Evolutionary conservation across 208 protist genomes (phyloP).

Genomic region (Lotmaria passim): DNA sequence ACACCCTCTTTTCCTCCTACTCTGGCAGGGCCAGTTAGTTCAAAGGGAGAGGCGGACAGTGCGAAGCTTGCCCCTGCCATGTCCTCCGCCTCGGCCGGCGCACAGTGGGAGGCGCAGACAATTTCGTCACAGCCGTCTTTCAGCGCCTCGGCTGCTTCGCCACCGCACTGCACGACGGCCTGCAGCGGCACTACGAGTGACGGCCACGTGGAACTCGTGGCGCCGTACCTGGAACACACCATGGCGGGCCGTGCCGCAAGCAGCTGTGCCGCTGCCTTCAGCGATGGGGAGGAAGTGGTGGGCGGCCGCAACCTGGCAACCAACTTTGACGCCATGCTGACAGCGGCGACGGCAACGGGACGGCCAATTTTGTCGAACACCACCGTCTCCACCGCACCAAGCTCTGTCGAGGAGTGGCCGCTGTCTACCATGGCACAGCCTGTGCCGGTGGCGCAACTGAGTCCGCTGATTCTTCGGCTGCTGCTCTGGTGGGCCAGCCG

Average conservation of each 20-base stretch:
- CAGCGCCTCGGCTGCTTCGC: not conserved
- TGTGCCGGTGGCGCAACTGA: slow-evolving; percentile 21
- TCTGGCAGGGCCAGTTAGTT: not conserved
- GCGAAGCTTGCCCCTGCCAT: not conserved
- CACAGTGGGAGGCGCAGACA: slow-evolving; percentile 1
- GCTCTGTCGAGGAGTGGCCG: slow-evolving; percentile 3
- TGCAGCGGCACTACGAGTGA: slow-evolving; percentile 1
- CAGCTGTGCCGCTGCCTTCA: not conserved
- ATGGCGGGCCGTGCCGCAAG: not conserved
- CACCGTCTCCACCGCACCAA: not conserved
- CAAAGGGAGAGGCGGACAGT: not conserved
- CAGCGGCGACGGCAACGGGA: not conserved
- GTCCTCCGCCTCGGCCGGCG: not conserved
- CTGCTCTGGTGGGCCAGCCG: slow-evolving; percentile 33
- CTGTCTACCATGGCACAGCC: not conserved
- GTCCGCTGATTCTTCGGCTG: slow-evolving; percentile 31
- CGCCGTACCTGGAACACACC: slow-evolving; percentile 13
- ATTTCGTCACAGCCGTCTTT: not conserved
- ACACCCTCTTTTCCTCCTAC: not conserved
- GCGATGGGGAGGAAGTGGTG: not conserved
- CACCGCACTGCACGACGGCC: not conserved
- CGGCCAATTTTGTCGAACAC: slow-evolving; percentile 1
- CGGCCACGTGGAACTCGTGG: not conserved
- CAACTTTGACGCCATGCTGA: slow-evolving; percentile 18
- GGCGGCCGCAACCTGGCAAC: not conserved